Conservation (phyloP, 192 early-diverging fungal genomes). For the Coemansia sp. region DNA sequence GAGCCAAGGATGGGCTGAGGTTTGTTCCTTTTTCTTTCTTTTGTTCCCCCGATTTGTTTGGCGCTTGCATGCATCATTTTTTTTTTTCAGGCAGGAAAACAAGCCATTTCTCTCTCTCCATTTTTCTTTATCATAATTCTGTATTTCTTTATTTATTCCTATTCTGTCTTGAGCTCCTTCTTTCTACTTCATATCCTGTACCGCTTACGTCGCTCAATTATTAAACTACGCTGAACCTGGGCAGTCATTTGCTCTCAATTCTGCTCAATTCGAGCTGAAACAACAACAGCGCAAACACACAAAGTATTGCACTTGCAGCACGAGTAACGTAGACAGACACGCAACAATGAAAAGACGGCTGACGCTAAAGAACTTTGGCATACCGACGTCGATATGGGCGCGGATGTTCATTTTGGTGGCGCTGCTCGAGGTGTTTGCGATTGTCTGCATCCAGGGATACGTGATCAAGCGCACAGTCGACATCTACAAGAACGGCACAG, state of each 20-base stretch:
- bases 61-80: neutral
- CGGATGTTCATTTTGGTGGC: conserved; percentile 50
- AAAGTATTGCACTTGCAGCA: neutral
- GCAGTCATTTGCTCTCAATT: too few relatives aligned
- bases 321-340: neutral
- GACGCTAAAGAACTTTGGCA: conserved; percentile 43
- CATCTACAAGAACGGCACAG: conserved; percentile 52
- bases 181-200: too few relatives aligned
- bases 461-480: conserved; percentile 53
- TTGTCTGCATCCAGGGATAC: conserved; percentile 54
- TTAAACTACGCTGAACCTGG: too few relatives aligned
- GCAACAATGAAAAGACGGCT: conserved; percentile 20
- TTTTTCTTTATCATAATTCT: neutral
- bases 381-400: conserved; percentile 55
- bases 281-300: conserved; percentile 2
- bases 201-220: too few relatives aligned
- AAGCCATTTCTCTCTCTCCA: neutral
- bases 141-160: neutral
- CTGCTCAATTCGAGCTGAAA: too few relatives aligned
- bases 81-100: too few relatives aligned
- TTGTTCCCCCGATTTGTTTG: neutral
- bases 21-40: neutral
- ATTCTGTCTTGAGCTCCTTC: neutral
- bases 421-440: conserved; percentile 51
- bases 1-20: neutral